Base-by-base conservation (phyloP, 2,329 filamentous ascomycete genomes). In the Aschersonia sp. region DNA sequence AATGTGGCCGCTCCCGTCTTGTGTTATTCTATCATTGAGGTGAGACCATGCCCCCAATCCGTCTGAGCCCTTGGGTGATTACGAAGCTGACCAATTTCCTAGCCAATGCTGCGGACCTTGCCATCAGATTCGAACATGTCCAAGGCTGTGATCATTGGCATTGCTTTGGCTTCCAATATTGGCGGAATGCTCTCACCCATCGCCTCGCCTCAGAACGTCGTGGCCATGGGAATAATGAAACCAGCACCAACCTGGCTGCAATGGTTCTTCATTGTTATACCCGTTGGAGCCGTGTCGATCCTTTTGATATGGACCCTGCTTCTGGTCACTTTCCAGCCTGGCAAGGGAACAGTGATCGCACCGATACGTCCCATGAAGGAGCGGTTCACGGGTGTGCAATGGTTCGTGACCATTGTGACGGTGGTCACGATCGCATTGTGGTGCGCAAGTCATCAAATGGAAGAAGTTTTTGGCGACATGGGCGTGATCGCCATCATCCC, bases 401-500 rank as follows among this genome's bases (percentile, higher is more conserved):
- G 84, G 78, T 98, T 97, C 62, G 92, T 98, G 58, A 84, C 81
- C 35, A 60, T 85, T 31, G 81, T 94, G 12, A 96, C 92, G 0
- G 54, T 98, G 5, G 63, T 74, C 22, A 98, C 92, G 1, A 98
- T 98, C 56, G 72, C 73, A 0, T 74, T 98, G 9, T 98, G 92
- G 92, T 98, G 92, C 59, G 79, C 86, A 1, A 89, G 82, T 57
- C 89, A 97, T 63, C 84, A 92, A 58, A 76, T 98, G 6, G 87
- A 97, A 59, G 68, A 75, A 51, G 68, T 90, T 0, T 96, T 98
- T 59, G 92, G 92, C 47, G 90, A 98, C 61, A 98, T 98, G 92
- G 92, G 92, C 47, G 89, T 98, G 47, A 85, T 98, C 42, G 94
- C 92, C 50, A 94, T 98, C 60, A 87, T 98, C 51, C 92, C 92